These are phyloP conservation scores for Cydonia oblonga DNA, from an alignment of 331 rosid genomes.

Conservation along the genomic window DNA sequence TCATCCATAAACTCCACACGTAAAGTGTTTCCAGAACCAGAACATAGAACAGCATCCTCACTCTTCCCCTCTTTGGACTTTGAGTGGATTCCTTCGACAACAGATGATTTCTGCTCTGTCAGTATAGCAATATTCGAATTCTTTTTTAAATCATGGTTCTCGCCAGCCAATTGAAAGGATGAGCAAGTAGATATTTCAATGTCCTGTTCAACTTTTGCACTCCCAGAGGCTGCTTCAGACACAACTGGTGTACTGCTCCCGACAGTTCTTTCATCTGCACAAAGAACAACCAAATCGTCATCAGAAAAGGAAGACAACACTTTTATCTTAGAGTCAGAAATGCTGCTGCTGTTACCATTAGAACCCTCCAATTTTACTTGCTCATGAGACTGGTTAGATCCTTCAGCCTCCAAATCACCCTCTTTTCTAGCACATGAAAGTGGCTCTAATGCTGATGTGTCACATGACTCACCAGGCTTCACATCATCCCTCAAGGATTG, in stretches of 20 bases:
- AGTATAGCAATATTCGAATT: conserved; percentile 10
- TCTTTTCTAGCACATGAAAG: conserved; percentile 16
- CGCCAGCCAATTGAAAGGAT: conserved; percentile 19
- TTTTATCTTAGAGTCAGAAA: conserved; percentile 8
- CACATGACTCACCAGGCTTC: conserved; percentile 19
- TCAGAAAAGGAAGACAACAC: not conserved
- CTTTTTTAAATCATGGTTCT: conserved; percentile 13
- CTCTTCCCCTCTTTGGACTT: conserved; percentile 22
- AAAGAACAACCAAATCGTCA: conserved; percentile 16
- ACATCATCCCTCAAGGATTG: conserved; percentile 6
- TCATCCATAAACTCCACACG: conserved; percentile 18
- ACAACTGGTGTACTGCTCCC: conserved; percentile 10
- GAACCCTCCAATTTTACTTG: conserved; percentile 8
- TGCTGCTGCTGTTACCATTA: not conserved
- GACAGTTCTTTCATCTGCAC: conserved; percentile 12
- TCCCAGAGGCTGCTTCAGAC: conserved; percentile 16
- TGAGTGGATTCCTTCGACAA: not conserved
- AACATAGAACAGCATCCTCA: conserved; percentile 18
- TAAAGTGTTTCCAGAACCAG: conserved; percentile 16
- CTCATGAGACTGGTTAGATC: conserved; percentile 15
- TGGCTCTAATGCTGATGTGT: not conserved
- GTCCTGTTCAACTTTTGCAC: conserved; percentile 32
- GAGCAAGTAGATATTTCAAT: conserved; percentile 22
- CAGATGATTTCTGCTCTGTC: conserved; percentile 24
- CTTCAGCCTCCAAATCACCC: conserved; percentile 18